These are phyloP conservation scores for Starmera quercuum DNA, from an alignment of 805 yeast genomes.

Conservation along the genomic window DNA sequence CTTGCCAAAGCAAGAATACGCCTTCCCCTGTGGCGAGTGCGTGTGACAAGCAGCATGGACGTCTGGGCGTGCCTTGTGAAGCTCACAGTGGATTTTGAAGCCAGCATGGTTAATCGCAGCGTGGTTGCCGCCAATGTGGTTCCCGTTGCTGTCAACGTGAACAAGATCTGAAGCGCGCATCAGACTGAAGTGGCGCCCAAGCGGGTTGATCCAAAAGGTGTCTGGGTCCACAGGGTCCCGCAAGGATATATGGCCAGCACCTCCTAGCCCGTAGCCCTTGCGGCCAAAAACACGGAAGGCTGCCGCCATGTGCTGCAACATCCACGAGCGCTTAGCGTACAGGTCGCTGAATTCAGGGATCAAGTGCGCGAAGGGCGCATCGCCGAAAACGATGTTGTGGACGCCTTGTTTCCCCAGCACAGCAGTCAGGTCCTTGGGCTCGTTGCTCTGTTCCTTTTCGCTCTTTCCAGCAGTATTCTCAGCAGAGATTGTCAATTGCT, in stretches of 20 bases:
- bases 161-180: conserved; percentile 58
- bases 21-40: conserved; percentile 57
- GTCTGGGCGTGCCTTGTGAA: conserved; percentile 64
- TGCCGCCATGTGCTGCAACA: conserved; percentile 72
- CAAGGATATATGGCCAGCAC: conserved; percentile 81
- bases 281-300: conserved; percentile 82
- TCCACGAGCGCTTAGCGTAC: conserved; percentile 43
- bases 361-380: conserved; percentile 36
- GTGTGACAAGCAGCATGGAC: conserved; percentile 69
- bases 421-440: conserved; percentile 1
- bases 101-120: conserved; percentile 62
- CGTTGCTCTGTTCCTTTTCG: neutral
- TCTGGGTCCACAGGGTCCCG: conserved; percentile 76
- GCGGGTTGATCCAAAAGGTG: conserved; percentile 87
- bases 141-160: conserved; percentile 54
- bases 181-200: conserved; percentile 66
- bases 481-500: neutral
- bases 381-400: conserved; percentile 52
- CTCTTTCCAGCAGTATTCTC: neutral
- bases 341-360: conserved; percentile 45
- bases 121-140: conserved; percentile 51
- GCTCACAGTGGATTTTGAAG: conserved; percentile 59
- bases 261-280: conserved; percentile 66
- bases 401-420: conserved; percentile 38
- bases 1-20: conserved; percentile 56